A percentile compares a stretch with the other conserved stretches of the same genome.
These are phyloP conservation scores for Penicillium sp. DNA, from an alignment of 2,329 filamentous ascomycete genomes.

Conservation along the genomic window DNA sequence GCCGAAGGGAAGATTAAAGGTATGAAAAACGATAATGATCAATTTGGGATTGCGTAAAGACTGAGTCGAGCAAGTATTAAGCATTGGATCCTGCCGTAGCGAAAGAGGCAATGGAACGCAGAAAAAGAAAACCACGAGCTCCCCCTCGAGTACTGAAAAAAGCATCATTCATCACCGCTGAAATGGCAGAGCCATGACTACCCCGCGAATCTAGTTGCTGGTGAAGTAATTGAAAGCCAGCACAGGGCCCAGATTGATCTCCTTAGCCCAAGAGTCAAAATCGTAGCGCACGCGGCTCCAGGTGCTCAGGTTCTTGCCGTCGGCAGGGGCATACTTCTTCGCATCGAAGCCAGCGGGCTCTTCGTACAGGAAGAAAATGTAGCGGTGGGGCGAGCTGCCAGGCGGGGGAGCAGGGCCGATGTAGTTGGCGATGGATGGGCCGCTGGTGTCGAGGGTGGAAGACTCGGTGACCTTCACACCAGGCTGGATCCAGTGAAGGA, in stretches of 20 bases:
- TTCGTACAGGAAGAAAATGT: conserved; percentile 49
- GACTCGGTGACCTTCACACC: conserved; percentile 17
- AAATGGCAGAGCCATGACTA: background rate
- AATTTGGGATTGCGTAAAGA: background rate
- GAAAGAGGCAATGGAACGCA: background rate
- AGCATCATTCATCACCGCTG: background rate
- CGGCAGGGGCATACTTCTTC: conserved; percentile 31
- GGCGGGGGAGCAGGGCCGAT: conserved; percentile 48
- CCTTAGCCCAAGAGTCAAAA: conserved; percentile 40
- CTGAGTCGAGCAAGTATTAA: background rate
- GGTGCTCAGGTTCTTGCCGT: conserved; percentile 35
- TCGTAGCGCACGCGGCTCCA: conserved; percentile 43
- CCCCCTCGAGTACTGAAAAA: background rate
- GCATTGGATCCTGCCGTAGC: background rate
- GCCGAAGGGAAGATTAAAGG: no score
- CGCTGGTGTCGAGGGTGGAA: conserved; percentile 8
- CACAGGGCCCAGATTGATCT: conserved; percentile 29
- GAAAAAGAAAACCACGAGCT: background rate
- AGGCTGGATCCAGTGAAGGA: conserved; percentile 34
- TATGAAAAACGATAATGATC: background rate
- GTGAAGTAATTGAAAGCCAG: conserved; percentile 41
- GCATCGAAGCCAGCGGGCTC: conserved; percentile 42
- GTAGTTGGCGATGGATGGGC: conserved; percentile 35
- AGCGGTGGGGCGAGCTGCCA: conserved; percentile 47
- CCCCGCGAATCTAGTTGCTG: conserved; percentile 20